Evolutionary conservation across 2,329 filamentous ascomycete species (phyloP).

Genomic region (Verticillium tricorpus): DNA sequence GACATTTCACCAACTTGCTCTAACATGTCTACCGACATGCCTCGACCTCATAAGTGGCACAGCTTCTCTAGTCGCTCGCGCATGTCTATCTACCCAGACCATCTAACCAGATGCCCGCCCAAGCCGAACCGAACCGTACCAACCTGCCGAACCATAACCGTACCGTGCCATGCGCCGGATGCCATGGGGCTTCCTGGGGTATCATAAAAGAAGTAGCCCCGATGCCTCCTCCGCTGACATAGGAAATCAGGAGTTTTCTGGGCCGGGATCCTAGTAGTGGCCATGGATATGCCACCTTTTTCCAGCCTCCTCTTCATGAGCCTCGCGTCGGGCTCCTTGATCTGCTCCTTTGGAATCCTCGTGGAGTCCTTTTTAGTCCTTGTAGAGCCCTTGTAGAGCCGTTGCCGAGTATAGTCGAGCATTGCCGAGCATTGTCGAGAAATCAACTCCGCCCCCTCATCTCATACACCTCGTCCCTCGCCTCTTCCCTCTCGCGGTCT

Average conservation of each 20-base stretch:
- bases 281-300: neutral
- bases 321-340: neutral
- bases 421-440: neutral
- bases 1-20: neutral
- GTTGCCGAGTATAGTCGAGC: too few relatives aligned
- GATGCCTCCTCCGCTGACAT: neutral
- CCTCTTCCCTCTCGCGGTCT: neutral
- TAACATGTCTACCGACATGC: neutral
- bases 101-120: neutral
- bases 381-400: too few relatives aligned
- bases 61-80: neutral
- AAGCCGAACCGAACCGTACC: neutral
- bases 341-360: too few relatives aligned
- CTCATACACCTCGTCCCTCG: neutral
- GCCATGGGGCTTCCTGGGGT: neutral
- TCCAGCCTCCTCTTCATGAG: neutral
- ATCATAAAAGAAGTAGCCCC: neutral
- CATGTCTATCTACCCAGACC: neutral
- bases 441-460: neutral
- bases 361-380: too few relatives aligned
- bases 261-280: too few relatives aligned
- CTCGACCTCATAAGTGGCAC: neutral
- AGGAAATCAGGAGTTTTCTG: neutral
- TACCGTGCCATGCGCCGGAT: neutral
- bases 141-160: too few relatives aligned